Conservation (phyloP, 495 filamentous ascomycete species). For the Penicillium salamii region DNA sequence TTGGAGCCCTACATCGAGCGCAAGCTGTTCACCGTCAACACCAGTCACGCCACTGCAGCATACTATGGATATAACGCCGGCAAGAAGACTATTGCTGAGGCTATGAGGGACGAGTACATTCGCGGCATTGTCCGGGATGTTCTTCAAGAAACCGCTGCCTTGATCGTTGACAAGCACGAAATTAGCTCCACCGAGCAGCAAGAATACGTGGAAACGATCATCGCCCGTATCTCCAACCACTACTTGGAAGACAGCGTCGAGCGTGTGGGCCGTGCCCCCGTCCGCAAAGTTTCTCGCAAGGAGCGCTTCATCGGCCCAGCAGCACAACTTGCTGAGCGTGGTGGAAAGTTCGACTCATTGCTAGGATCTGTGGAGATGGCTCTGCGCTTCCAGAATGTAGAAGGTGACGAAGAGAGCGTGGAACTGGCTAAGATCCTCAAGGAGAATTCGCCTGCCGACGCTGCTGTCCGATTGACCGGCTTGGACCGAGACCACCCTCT, state of each 20-base stretch:
- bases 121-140: slow-evolving; percentile 69
- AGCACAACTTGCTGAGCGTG: slow-evolving; percentile 74
- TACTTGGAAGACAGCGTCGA: slow-evolving; percentile 88
- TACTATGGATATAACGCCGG: slow-evolving; percentile 86
- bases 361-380: slow-evolving; percentile 80
- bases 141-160: slow-evolving; percentile 74
- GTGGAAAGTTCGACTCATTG: slow-evolving; percentile 64
- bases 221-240: slow-evolving; percentile 91
- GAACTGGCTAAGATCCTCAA: slow-evolving; percentile 82
- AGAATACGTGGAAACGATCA: slow-evolving; percentile 87
- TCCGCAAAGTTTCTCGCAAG: slow-evolving; percentile 87
- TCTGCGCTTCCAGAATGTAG: slow-evolving; percentile 87
- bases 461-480: slow-evolving; percentile 72
- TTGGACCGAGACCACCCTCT: slow-evolving; percentile 69
- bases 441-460: slow-evolving; percentile 59
- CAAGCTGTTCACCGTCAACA: slow-evolving; percentile 99
- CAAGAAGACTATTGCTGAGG: slow-evolving; percentile 84
- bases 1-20: slow-evolving; percentile 95
- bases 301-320: slow-evolving; percentile 96
- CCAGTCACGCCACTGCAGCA: slow-evolving; percentile 92
- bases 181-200: slow-evolving; percentile 76
- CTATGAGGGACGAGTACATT: slow-evolving; percentile 66
- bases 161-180: slow-evolving; percentile 84
- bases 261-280: slow-evolving; percentile 90
- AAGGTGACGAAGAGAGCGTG: slow-evolving; percentile 80